These are phyloP conservation scores for Calonectria pauciramosa DNA, from an alignment of 2,329 filamentous ascomycete species.

Conservation along the genomic window DNA sequence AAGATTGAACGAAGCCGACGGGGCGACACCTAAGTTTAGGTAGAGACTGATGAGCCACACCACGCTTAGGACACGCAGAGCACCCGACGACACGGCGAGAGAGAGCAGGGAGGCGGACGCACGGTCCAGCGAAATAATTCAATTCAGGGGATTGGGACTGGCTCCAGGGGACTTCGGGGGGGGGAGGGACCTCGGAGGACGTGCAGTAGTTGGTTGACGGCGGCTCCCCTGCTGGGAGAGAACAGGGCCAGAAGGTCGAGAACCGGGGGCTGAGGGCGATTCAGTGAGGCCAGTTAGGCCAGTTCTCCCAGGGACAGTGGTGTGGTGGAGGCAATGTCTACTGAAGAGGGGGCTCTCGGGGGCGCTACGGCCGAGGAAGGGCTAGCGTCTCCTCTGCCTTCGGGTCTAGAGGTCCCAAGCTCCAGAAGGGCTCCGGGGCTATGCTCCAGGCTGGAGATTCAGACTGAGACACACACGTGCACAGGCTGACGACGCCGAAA, in stretches of 20 bases:
- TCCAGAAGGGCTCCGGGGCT: slow-evolving; percentile 10
- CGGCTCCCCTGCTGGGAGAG: slow-evolving; percentile 9
- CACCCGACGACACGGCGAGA: slow-evolving; percentile 38
- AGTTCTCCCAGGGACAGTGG: slow-evolving; percentile 12
- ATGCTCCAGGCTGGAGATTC: slow-evolving; percentile 14
- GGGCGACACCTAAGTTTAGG: slow-evolving; percentile 29
- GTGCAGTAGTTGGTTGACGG: slow-evolving; percentile 29
- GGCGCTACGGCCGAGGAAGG: slow-evolving; percentile 11
- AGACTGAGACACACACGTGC: slow-evolving; percentile 28
- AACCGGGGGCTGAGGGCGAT: slow-evolving; percentile 13
- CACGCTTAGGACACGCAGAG: slow-evolving; percentile 33
- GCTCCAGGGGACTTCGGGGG: slow-evolving; percentile 33
- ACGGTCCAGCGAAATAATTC: slow-evolving; percentile 38
- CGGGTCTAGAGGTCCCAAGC: slow-evolving; percentile 14
- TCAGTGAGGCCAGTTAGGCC: slow-evolving; percentile 24
- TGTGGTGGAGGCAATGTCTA: slow-evolving; percentile 16
- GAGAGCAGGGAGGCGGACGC: slow-evolving; percentile 41
- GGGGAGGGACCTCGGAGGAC: slow-evolving; percentile 25
- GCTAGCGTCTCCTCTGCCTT: slow-evolving; percentile 15
- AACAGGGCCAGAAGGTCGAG: slow-evolving; percentile 8
- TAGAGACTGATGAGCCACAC: slow-evolving; percentile 30
- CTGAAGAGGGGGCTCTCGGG: slow-evolving; percentile 16
- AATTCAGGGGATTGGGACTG: slow-evolving; percentile 36
- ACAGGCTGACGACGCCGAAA: slow-evolving; percentile 29
- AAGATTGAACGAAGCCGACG: slow-evolving; percentile 43